Base-by-base conservation (phyloP, 129 eudicot genomes). In the Escallonia herrerae region DNA sequence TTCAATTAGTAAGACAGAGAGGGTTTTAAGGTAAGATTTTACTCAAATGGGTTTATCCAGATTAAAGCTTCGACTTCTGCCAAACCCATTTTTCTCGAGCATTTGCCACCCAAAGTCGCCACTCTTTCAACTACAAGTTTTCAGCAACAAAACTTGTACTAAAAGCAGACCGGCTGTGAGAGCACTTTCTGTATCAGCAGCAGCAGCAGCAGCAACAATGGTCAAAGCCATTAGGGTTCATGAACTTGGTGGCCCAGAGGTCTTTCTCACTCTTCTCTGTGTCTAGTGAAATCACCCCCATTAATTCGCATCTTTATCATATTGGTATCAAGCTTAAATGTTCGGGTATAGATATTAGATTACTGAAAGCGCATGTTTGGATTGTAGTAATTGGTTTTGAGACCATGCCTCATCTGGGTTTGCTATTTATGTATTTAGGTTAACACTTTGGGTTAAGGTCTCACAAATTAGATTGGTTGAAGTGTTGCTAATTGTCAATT, bases 241-340 rank as follows among this genome's bases (percentile, higher is more conserved):
- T 55, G 80, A 84, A 73, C 62, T 64, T 41, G 95, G 95, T 33
- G 87, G 76, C 60, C 84, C 83, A 12, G 84, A 87, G 95, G 95
- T 87, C 44, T 67, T 14, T 70, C 59, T 66, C 56, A 40, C 61
- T 66, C 71, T 42, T 13, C 33, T 22, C 33, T 22, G 33, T 22
- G 33, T 22, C 33, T 22, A 22, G 33, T 22, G 33, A 22, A 22
- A 22, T 22, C 33, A 22, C 33, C 33, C 0, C 33, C 33, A 22
- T 22, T 22, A 22, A 22, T 22, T 22, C 33, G 33, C 33, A 22
- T 22, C 33, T 22, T 22, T 22, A 22, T 22, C 33, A 22, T 22
- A 22, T 22, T 22, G 33, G 1, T 22, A 22, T 22, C 33, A 22
- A 22, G 33, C 33, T 22, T 22, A 22, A 22, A 22, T 22, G 33